phyloP scores from a whole-genome alignment of 2,329 filamentous ascomycete genomes.

The Orbilia quercus region DNA sequence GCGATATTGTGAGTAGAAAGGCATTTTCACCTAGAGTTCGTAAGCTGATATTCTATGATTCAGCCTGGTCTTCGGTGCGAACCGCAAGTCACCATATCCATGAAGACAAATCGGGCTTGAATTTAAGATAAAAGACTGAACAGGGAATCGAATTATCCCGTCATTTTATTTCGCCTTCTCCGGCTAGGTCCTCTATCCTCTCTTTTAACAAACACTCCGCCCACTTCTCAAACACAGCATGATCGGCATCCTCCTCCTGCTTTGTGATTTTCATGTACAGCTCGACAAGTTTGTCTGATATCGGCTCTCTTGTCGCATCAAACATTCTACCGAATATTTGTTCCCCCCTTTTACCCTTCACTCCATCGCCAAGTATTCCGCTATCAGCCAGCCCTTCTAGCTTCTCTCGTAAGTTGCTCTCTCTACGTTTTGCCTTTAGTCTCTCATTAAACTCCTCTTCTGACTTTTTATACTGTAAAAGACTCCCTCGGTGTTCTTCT shows the following conservation, averaged over 20 bases:
- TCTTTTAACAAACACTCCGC: conserved; percentile 29
- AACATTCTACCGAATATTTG: neutral
- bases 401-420: conserved; percentile 2
- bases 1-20: too few relatives aligned
- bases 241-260: conserved; percentile 40
- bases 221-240: conserved; percentile 40
- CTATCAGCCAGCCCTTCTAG: conserved; percentile 12
- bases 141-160: too few relatives aligned
- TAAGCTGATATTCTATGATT: too few relatives aligned
- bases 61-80: too few relatives aligned
- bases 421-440: conserved; percentile 4
- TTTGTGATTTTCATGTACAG: conserved; percentile 18
- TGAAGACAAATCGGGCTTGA: too few relatives aligned
- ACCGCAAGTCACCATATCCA: too few relatives aligned
- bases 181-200: neutral
- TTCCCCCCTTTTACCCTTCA: neutral
- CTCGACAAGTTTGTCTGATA: conserved; percentile 4
- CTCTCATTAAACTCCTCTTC: conserved; percentile 42
- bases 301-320: neutral
- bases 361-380: neutral
- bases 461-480: conserved; percentile 16
- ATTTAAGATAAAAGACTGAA: too few relatives aligned
- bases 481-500: neutral
- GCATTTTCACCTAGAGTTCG: too few relatives aligned
- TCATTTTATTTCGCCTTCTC: neutral